Percentiles rank a stretch among this genome's conserved stretches.
Evolutionary conservation across 345 rosid genomes (phyloP).

Genomic region (Ceriops tagal): DNA sequence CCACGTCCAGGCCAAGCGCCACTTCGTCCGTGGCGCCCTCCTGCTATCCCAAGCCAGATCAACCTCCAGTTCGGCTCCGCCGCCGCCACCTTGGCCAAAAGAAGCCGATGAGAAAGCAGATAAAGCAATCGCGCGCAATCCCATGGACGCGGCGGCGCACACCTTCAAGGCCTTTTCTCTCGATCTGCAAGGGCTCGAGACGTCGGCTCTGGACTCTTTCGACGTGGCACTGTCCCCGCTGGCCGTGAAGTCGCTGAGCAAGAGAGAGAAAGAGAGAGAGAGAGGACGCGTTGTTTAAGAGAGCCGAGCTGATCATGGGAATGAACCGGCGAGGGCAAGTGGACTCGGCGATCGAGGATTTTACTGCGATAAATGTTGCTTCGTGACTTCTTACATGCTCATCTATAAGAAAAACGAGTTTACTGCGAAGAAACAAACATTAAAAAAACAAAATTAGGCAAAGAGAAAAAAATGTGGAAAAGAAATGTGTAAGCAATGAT

Average conservation of each 20-base stretch:
- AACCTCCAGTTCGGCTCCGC: conserved; percentile 38
- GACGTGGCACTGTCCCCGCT: conserved; percentile 54
- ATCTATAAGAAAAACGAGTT: too few relatives aligned
- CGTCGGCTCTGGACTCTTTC: conserved; percentile 60
- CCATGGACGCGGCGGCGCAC: conserved; percentile 57
- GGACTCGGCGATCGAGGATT: conserved; percentile 47
- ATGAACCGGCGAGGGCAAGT: conserved; percentile 31
- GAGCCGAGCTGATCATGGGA: conserved; percentile 51
- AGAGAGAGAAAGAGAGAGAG: conserved; percentile 29
- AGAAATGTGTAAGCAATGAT: too few relatives aligned
- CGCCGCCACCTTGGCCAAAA: conserved; percentile 44
- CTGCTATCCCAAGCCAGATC: conserved; percentile 51
- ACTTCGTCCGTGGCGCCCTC: conserved; percentile 67
- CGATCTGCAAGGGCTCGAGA: conserved; percentile 53
- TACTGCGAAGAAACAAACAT: too few relatives aligned
- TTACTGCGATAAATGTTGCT: too few relatives aligned
- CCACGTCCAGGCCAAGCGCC: conserved; percentile 48
- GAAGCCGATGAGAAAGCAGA: conserved; percentile 54
- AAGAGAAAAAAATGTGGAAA: too few relatives aligned
- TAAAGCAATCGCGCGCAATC: conserved; percentile 46
- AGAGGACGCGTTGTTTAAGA: conserved; percentile 47
- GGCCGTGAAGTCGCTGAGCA: conserved; percentile 45
- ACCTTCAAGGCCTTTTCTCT: conserved; percentile 60
- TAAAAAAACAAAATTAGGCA: too few relatives aligned
- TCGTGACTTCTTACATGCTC: too few relatives aligned